phyloP scores from a whole-genome alignment of 2,329 filamentous ascomycete species.

The Apiospora arundinis region DNA sequence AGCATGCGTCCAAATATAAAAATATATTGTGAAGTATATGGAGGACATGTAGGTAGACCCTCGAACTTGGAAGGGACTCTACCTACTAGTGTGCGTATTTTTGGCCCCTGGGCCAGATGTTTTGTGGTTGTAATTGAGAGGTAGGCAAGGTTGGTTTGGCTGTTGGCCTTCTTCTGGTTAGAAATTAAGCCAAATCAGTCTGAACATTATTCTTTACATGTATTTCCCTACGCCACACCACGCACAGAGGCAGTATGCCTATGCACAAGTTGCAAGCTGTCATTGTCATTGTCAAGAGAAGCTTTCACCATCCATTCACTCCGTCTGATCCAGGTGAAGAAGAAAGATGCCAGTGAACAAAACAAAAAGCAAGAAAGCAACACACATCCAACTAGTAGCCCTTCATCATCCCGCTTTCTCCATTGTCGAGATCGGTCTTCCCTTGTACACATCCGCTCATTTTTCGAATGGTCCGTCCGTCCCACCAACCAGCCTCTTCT shows the following conservation, averaged over 20 bases:
- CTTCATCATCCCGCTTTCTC: background rate
- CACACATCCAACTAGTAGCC: background rate
- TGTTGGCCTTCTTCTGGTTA: no score
- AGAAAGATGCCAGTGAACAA: background rate
- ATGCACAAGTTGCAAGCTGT: background rate
- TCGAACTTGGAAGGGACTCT: no score
- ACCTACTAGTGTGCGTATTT: no score
- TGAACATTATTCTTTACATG: background rate
- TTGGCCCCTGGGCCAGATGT: background rate
- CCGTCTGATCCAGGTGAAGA: background rate
- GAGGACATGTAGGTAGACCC: background rate
- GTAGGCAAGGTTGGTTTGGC: no score
- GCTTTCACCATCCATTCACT: background rate
- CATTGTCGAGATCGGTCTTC: background rate
- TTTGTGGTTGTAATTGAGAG: background rate
- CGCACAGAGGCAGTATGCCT: no score
- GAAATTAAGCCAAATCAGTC: background rate
- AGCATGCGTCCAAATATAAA: background rate
- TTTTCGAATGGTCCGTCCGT: background rate
- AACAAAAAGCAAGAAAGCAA: background rate
- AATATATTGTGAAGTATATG: background rate
- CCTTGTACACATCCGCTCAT: background rate
- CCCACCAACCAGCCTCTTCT: background rate
- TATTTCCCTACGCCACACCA: no score
- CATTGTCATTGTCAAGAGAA: background rate